Percentiles rank a stretch among this genome's conserved stretches.
These are phyloP conservation scores for Patellifolia procumbens DNA, from an alignment of 179 eudicot species.

Conservation along the genomic window DNA sequence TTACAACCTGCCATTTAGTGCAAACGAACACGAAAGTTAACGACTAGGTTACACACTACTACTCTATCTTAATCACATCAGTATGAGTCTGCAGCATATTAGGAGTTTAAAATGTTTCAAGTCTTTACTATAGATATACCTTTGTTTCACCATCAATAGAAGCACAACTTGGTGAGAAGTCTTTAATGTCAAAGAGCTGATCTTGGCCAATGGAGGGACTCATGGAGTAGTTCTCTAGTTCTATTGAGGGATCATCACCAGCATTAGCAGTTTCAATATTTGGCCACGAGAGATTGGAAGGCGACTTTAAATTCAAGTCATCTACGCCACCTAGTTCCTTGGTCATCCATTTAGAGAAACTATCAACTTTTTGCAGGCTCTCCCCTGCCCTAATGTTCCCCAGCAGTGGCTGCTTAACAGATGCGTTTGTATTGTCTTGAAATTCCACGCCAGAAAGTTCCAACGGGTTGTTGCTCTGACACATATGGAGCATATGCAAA, in stretches of 20 bases:
- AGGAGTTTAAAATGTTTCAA: background rate
- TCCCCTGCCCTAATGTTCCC: constrained; percentile 38
- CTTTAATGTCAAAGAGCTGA: constrained; percentile 66
- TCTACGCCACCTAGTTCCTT: constrained; percentile 60
- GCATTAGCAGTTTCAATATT: constrained; percentile 45
- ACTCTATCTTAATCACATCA: background rate
- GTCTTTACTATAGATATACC: constrained; percentile 28
- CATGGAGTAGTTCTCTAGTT: constrained; percentile 50
- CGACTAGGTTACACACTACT: background rate
- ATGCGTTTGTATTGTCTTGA: constrained; percentile 31
- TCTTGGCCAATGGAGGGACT: constrained; percentile 72
- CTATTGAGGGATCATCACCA: constrained; percentile 49
- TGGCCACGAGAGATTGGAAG: constrained; percentile 59
- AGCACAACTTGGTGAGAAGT: constrained; percentile 65
- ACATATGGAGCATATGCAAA: constrained; percentile 16
- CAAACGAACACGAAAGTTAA: constrained; percentile 10
- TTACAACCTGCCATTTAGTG: constrained; percentile 42
- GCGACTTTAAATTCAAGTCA: constrained; percentile 50
- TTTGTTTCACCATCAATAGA: constrained; percentile 47
- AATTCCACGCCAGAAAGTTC: constrained; percentile 31
- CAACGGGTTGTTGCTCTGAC: constrained; percentile 39
- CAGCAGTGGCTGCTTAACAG: constrained; percentile 37
- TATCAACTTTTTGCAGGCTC: constrained; percentile 67
- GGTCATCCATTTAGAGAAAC: constrained; percentile 72
- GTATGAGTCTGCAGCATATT: background rate